These are phyloP conservation scores for Stenocarpella maydis DNA, from an alignment of 2,329 filamentous ascomycete species.

Conservation along the genomic window DNA sequence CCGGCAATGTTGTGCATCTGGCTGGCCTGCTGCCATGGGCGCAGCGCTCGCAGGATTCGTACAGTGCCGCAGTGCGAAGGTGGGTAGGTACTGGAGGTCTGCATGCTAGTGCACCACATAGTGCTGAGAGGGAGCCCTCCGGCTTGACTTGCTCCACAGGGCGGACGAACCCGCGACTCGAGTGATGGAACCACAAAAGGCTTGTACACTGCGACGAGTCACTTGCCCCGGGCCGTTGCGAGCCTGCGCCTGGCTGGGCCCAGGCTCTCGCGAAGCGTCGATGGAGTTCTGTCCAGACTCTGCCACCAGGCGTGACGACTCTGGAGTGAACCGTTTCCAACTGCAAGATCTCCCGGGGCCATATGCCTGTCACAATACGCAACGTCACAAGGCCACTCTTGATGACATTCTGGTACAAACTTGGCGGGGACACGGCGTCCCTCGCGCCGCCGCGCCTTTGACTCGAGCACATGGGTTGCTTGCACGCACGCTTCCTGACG, in stretches of 20 bases:
- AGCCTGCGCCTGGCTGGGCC: conserved; percentile 1
- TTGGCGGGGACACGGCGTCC: not conserved
- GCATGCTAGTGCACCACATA: conserved; percentile 7
- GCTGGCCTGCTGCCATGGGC: conserved; percentile 10
- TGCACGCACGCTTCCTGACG: not conserved
- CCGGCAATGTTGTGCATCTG: conserved; percentile 32
- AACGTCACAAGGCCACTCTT: conserved; percentile 9
- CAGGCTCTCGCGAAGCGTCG: not conserved
- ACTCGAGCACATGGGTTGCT: not conserved
- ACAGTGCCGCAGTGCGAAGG: conserved; percentile 12
- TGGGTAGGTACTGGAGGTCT: conserved; percentile 7
- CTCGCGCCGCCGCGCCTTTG: conserved; percentile 1
- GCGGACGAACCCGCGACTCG: conserved; percentile 31
- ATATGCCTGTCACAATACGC: not conserved
- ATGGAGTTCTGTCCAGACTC: conserved; percentile 10
- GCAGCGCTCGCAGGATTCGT: not conserved
- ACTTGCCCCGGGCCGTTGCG: conserved; percentile 18
- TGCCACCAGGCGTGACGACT: conserved; percentile 3
- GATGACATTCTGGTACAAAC: conserved; percentile 1
- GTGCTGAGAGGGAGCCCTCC: conserved; percentile 15
- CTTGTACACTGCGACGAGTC: conserved; percentile 12
- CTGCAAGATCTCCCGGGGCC: conserved; percentile 7
- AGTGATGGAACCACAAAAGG: conserved; percentile 28
- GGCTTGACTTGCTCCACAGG: conserved; percentile 27
- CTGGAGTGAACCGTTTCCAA: not conserved